Base-by-base conservation (phyloP, 108 stramenopile species). In the Discostella pseudostelligera region DNA sequence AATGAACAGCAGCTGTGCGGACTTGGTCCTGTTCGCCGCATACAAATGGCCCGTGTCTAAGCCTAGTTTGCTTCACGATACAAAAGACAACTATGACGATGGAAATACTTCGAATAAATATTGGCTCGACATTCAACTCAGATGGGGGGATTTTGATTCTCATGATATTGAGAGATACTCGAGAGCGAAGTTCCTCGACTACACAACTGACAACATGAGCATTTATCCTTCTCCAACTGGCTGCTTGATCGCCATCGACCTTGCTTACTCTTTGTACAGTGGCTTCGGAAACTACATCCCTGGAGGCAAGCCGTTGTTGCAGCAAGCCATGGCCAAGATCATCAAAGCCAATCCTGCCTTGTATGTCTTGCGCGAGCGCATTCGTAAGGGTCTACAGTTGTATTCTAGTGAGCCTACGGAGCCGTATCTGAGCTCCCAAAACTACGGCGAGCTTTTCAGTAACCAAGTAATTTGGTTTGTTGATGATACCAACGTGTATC, bases 331-430 rank as follows among this genome's bases (percentile, higher is more conserved):
- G 97, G 97, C 97, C 17, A 99, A 99, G 83, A 95, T 99, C 63
- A 98, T 99, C 71, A 97, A 98, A 83, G 99, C 97, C 13, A 99
- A 99, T 81, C 99, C 99, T 24, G 99, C 99, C n/a, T 84, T 99
- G 44, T 99, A 97, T 74, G 99, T 99, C 11, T 86, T 99, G 13
- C 86, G 99, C 42, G 99, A 99, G 85, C 93, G 99, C 46, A 97
- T 99, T 72, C 92, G 99, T 64, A 99, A 99, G 84, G 97, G 97
- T 39, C 83, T 99, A 11, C 99, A 99, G 79, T 80, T 99, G n/a
- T 96, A 96, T 74, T 94, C 92, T 24, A 97, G 96, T 79, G 99
- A 99, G 74, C 99, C 99, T 36, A 99, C 99, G 39, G 99, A 99
- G 81, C 99, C 99, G 10, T 97, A 99, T 69, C 78, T 99, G 65